Percentiles rank a stretch among this genome's conserved stretches.
phyloP scores from a whole-genome alignment of 2,329 filamentous ascomycete genomes.

The Fusarium oxysporum region DNA sequence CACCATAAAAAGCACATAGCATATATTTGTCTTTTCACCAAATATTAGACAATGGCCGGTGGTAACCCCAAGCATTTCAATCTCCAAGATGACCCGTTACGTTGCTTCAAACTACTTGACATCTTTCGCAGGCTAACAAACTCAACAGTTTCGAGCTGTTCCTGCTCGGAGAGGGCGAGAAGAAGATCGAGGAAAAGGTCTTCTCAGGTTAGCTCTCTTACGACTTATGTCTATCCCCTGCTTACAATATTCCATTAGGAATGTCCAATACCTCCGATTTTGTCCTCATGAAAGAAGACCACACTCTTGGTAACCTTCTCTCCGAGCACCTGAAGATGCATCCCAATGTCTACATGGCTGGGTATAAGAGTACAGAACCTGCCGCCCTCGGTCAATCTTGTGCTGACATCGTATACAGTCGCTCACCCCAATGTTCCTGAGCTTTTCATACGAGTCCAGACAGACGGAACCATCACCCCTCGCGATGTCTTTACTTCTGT shows the following conservation, averaged over 20 bases:
- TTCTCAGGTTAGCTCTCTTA: slow-evolving; percentile 80
- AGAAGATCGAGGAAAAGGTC: slow-evolving; percentile 89
- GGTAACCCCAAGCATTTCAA: slow-evolving; percentile 57
- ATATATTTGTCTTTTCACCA: background rate
- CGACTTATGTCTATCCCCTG: background rate
- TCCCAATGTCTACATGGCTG: slow-evolving; percentile 87
- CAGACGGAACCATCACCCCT: slow-evolving; percentile 88
- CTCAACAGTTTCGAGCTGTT: slow-evolving; percentile 87
- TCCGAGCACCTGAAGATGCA: slow-evolving; percentile 87
- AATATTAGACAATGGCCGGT: slow-evolving; percentile 46
- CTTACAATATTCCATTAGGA: slow-evolving; percentile 57
- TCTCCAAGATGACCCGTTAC: slow-evolving; percentile 51
- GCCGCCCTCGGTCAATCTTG: no score
- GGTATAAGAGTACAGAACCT: slow-evolving; percentile 80
- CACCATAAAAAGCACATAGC: background rate
- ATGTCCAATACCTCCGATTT: slow-evolving; percentile 97
- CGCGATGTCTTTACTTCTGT: slow-evolving; percentile 86
- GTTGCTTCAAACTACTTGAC: slow-evolving; percentile 29
- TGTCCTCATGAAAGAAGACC: slow-evolving; percentile 95
- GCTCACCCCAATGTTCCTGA: slow-evolving; percentile 71
- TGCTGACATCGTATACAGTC: slow-evolving; percentile 50
- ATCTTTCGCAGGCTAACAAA: slow-evolving; percentile 37
- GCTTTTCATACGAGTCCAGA: slow-evolving; percentile 83
- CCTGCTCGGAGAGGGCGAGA: slow-evolving; percentile 86
- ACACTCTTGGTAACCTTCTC: slow-evolving; percentile 92